Evolutionary conservation across 441 rosid genomes (phyloP).

Genomic region (Gossypium schwendimanii): DNA sequence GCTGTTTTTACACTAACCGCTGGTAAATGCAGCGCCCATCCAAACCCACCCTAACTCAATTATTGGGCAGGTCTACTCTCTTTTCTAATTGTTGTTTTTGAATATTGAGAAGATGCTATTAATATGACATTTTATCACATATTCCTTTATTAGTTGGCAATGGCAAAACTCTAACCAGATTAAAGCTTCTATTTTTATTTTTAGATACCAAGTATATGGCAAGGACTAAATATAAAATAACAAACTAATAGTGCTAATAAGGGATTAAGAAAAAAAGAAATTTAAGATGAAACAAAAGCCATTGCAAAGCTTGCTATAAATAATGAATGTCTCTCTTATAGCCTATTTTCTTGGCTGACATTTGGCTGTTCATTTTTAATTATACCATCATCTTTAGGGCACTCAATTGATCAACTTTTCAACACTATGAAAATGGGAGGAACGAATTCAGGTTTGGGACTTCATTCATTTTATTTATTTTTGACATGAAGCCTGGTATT

Average conservation of each 20-base stretch:
- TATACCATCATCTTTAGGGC: background rate
- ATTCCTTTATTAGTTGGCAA: too few species aligned
- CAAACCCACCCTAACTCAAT: too few species aligned
- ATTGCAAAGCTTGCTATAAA: constrained; percentile 1
- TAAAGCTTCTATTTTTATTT: background rate
- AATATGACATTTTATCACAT: too few species aligned
- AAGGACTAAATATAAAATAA: background rate
- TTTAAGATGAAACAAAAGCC: background rate
- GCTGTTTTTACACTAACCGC: too few species aligned
- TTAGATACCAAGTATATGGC: background rate
- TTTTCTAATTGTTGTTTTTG: too few species aligned
- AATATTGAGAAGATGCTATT: too few species aligned
- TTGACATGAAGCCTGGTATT: background rate
- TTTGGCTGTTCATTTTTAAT: background rate
- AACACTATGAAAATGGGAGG: background rate
- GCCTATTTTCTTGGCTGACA: background rate
- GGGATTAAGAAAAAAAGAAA: background rate
- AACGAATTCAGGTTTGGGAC: background rate
- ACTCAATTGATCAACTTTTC: background rate
- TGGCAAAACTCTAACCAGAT: too few species aligned
- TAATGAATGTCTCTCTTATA: background rate
- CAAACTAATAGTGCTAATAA: background rate
- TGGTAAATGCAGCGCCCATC: too few species aligned
- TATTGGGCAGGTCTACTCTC: too few species aligned
- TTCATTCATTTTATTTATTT: background rate